Evolutionary conservation across 768 basidiomycete species (phyloP).

Genomic region (Lactifluus volemus): DNA sequence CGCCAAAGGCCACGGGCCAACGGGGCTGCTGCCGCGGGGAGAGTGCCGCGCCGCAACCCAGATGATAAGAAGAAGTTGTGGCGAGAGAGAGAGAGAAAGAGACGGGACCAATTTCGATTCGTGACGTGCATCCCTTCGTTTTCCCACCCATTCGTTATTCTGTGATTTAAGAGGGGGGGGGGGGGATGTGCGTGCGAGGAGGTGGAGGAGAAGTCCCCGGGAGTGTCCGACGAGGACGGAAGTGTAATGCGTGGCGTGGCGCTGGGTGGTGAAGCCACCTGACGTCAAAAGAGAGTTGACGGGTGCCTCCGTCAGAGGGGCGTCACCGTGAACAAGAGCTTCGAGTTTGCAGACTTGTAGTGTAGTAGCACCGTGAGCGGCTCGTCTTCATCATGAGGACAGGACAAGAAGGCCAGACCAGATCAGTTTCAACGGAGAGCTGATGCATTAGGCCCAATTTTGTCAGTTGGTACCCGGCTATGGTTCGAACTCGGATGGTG

Average conservation of each 20-base stretch:
- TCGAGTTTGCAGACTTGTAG: not conserved
- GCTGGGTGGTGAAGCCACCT: not conserved
- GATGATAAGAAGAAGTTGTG: not conserved
- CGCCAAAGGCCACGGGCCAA: constrained; percentile 5
- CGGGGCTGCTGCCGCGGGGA: constrained; percentile 5
- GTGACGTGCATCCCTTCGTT: not conserved
- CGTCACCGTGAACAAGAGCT: not conserved
- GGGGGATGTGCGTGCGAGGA: not conserved
- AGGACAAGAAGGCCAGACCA: not conserved
- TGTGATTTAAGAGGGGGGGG: not conserved
- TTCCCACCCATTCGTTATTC: not conserved
- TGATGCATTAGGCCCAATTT: not conserved
- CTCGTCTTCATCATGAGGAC: not conserved
- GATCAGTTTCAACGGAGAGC: constrained; percentile 1
- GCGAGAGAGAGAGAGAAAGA: not conserved
- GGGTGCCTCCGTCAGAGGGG: not conserved
- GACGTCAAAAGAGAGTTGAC: constrained; percentile 6
- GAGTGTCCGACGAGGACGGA: constrained; percentile 11
- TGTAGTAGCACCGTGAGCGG: not conserved
- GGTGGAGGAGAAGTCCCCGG: not conserved
- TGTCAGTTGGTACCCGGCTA: constrained; percentile 6
- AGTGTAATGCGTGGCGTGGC: not conserved
- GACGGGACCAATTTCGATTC: not conserved
- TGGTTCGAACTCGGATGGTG: not conserved
- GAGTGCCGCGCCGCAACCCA: too few relatives aligned